A percentile compares a stretch with the other conserved stretches of the same genome.
phyloP scores from a whole-genome alignment of 2,329 filamentous ascomycete species.

The Aspergillus intermedius region DNA sequence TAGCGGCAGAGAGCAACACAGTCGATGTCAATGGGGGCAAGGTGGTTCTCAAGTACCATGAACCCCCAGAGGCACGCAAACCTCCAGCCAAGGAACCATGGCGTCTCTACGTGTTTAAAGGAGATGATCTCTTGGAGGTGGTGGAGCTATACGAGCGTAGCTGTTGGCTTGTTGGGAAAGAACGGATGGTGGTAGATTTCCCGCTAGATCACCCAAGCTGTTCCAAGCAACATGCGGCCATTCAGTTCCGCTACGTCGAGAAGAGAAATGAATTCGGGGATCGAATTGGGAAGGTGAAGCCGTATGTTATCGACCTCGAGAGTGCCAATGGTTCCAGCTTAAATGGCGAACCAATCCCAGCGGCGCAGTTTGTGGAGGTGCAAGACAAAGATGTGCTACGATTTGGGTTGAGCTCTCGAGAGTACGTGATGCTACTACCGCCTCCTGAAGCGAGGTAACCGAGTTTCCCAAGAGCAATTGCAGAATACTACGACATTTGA shows the following conservation, averaged over 20 bases:
- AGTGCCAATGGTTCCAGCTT: constrained; percentile 84
- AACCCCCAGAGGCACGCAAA: constrained; percentile 87
- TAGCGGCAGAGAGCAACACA: constrained; percentile 84
- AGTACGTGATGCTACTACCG: constrained; percentile 91
- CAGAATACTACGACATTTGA: background rate
- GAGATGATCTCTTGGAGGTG: constrained; percentile 69
- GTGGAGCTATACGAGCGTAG: constrained; percentile 68
- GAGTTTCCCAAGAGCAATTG: background rate
- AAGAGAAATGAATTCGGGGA: constrained; percentile 84
- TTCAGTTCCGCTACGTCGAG: constrained; percentile 84
- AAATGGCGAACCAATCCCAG: constrained; percentile 67
- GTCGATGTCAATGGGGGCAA: constrained; percentile 56
- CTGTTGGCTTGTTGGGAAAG: constrained; percentile 86
- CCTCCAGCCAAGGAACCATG: constrained; percentile 71
- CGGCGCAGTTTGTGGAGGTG: constrained; percentile 76
- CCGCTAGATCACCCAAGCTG: constrained; percentile 82
- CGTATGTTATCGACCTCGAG: constrained; percentile 89
- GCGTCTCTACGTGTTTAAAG: constrained; percentile 93
- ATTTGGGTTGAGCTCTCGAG: constrained; percentile 80
- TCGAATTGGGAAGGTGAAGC: constrained; percentile 68
- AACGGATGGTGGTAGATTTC: constrained; percentile 73
- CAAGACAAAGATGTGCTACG: constrained; percentile 81
- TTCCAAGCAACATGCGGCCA: constrained; percentile 90
- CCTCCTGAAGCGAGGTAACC: constrained; percentile 15
- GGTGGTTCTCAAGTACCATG: constrained; percentile 89